A percentile compares a stretch with the other conserved stretches of the same genome.
phyloP scores from a whole-genome alignment of 306 rosid genomes.

The Vicia villosa region DNA sequence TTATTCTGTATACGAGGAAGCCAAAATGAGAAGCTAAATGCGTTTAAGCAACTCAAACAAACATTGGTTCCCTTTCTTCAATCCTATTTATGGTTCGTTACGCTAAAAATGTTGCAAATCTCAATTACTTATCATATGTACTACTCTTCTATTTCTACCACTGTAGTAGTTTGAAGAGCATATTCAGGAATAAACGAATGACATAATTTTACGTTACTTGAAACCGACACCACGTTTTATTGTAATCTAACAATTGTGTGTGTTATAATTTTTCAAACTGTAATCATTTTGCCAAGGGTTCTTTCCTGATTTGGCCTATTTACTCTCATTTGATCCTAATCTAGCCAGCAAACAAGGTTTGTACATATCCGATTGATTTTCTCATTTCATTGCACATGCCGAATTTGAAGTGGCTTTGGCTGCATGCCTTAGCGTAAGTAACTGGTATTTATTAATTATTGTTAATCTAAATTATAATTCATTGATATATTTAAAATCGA shows the following conservation, averaged over 20 bases:
- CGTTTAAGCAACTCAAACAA: slow-evolving; percentile 68
- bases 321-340: background rate
- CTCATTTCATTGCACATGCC: background rate
- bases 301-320: background rate
- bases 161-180: background rate
- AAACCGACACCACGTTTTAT: slow-evolving; percentile 38
- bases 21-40: slow-evolving; percentile 47
- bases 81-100: slow-evolving; percentile 78
- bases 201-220: slow-evolving; percentile 52
- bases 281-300: background rate
- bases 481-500: no score
- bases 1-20: slow-evolving; percentile 50
- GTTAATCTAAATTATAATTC: no score
- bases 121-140: slow-evolving; percentile 43
- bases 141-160: background rate
- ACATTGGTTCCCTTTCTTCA: slow-evolving; percentile 48
- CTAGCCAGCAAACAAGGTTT: background rate
- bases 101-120: slow-evolving; percentile 96
- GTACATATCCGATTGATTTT: background rate
- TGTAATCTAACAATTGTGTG: slow-evolving; percentile 16
- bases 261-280: background rate
- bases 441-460: no score
- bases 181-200: slow-evolving; percentile 47
- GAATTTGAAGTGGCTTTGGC: background rate
- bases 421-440: no score